Base-by-base conservation (phyloP, 257 asterid species). In the Rehmannia glutinosa region DNA sequence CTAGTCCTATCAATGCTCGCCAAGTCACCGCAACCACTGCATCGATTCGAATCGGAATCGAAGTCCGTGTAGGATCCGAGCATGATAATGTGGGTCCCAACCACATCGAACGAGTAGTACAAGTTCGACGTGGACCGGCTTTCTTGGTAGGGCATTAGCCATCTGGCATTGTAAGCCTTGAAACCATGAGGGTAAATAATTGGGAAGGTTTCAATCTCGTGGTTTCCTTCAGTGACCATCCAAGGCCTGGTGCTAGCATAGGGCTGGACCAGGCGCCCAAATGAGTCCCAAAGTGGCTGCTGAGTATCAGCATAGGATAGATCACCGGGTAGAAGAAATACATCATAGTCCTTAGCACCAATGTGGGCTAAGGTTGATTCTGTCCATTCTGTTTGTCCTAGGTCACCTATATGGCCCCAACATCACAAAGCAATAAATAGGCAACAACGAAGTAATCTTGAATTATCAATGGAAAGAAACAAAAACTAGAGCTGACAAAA, bases 381-480 rank as follows among this genome's bases (percentile, higher is more conserved):
- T 11, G 96, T 89, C 96, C 97, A 92, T 62, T 82, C 92, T 1
- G 98, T 89, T 79, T 91, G 98, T 25, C 98, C 97, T 82, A 87
- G 64, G 64, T 91, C 98, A 1, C 98, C 98, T 89, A 56, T 30
- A 32, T 55, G 0, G 27, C 1, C 33, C 63, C 15, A 56, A 20
- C 13, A 50, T n/a, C 8, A 19, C 27, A 49, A 49, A 2, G 17
- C 15, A n/a, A n/a, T n/a, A n/a, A n/a, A n/a, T n/a, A n/a, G n/a
- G n/a, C n/a, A n/a, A n/a, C n/a, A n/a, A n/a, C n/a, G n/a, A n/a
- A n/a, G n/a, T n/a, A n/a, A n/a, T n/a, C 2, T 4, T 23, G 8
- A 4, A 51, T 23, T 10, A 21, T 25, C 17, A 8, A 21, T 21
- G 4, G 5, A 49, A 49, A 45, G 21, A 1, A 9, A 49, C 0